Evolutionary conservation across 179 eudicot genomes (phyloP).

Genomic region (Camellia oleifera): DNA sequence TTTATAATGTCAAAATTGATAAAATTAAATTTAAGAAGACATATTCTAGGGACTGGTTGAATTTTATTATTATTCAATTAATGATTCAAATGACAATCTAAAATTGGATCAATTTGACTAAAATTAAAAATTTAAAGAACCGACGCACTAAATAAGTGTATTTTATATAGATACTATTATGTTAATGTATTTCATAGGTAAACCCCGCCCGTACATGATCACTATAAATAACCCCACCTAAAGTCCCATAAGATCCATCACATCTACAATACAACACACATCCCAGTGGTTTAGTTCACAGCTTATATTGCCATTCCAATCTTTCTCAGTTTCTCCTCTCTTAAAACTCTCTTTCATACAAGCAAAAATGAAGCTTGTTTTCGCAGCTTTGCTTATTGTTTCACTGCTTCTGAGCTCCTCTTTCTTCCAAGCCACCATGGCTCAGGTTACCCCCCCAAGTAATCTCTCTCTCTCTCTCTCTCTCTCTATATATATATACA

Average conservation of each 20-base stretch:
- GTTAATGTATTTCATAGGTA: too few species aligned
- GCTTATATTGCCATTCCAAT: neutral
- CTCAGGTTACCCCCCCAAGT: slow-evolving; percentile 15
- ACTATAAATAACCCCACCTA: slow-evolving; percentile 8
- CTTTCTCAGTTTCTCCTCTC: neutral
- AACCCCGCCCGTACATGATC: neutral
- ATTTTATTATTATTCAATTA: too few species aligned
- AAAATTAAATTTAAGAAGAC: too few species aligned
- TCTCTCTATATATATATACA: neutral
- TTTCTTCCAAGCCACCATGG: slow-evolving; percentile 18
- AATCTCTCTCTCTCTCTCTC: neutral
- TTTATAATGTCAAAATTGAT: too few species aligned
- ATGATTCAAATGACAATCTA: too few species aligned
- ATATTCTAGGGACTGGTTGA: too few species aligned
- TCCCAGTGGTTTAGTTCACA: neutral
- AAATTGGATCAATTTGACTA: too few species aligned
- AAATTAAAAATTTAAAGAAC: too few species aligned
- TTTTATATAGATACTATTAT: too few species aligned
- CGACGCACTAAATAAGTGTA: too few species aligned
- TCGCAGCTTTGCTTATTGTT: slow-evolving; percentile 21
- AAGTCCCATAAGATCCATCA: neutral
- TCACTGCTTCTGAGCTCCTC: slow-evolving; percentile 19
- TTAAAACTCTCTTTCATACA: neutral
- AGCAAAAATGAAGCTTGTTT: slow-evolving; percentile 28
- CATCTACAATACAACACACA: neutral